Conservation (phyloP, 2,329 filamentous ascomycete genomes). For the Phoma sp. region DNA sequence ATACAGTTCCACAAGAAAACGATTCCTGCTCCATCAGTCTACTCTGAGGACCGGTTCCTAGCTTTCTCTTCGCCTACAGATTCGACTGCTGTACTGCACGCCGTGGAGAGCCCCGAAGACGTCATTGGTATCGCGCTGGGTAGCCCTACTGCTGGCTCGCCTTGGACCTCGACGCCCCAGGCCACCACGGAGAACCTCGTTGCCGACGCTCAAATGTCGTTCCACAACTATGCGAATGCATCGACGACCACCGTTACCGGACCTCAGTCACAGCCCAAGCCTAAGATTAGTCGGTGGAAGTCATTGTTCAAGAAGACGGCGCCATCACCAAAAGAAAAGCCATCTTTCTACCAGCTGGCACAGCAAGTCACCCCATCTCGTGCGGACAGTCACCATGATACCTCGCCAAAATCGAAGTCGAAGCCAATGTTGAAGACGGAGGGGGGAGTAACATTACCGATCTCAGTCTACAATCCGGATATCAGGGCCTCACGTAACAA, state of each 20-base stretch:
- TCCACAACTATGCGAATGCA: conserved; percentile 5
- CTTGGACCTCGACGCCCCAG: conserved; percentile 38
- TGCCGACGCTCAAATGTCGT: conserved; percentile 20
- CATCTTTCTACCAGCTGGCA: conserved; percentile 47
- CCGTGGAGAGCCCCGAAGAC: conserved; percentile 39
- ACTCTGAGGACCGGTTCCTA: conserved; percentile 35
- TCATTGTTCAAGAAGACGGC: conserved; percentile 47
- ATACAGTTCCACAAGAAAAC: conserved; percentile 48
- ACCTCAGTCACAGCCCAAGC: conserved; percentile 33
- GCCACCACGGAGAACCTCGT: conserved; percentile 19
- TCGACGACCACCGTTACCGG: conserved; percentile 18
- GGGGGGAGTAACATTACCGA: conserved; percentile 33
- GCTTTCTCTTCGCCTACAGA: conserved; percentile 39
- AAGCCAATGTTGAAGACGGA: conserved; percentile 17
- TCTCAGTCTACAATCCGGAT: conserved; percentile 38
- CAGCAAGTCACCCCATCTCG: conserved; percentile 32
- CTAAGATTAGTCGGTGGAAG: conserved; percentile 50
- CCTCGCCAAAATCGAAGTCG: conserved; percentile 14
- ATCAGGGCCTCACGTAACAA: conserved; percentile 41
- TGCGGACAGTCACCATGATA: conserved; percentile 45
- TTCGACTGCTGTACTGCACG: conserved; percentile 41
- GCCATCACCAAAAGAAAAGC: conserved; percentile 32
- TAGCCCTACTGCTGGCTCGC: conserved; percentile 45
- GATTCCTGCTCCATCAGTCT: conserved; percentile 32
- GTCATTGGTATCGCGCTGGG: conserved; percentile 51